Base-by-base conservation (phyloP, 345 rosid species). In the Brassica rapa region DNA sequence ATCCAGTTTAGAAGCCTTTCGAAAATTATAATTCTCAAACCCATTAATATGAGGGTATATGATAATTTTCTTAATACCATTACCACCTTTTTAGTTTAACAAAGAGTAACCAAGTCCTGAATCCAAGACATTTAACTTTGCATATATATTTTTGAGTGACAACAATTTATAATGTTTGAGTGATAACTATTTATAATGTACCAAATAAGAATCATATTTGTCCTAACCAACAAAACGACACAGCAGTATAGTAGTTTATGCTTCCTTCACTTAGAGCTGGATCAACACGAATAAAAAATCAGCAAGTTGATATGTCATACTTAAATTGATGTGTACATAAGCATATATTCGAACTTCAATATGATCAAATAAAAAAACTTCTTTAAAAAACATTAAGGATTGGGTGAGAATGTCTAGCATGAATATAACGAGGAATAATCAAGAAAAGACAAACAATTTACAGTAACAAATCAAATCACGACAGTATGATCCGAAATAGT, bases 261-360 rank as follows among this genome's bases (percentile, higher is more conserved):
- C 74, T 60, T 72, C 39, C 9, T 56, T 72, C 73, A 57, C 82
- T 61, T 49, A 24, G 66, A 67, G 69, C 37, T 79, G 70, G 77
- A 73, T 73, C 70, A 79, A 67, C 78, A 73, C 68, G 74, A 73
- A 73, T 73, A 64, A 23, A 16, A 59, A 78, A 32, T 60, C 57
- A 66, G 77, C 73, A 57, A 72, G 69, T 72, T 79, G 81, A 41
- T 71, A 65, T 71, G 61, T 37, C 59, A 62, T 64, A 59, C 55
- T 59, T 59, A 79, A 27, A 79, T 46, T 72, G 78, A 33, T 72
- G 68, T 78, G 56, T 21, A 71, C 62, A 60, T 66, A 73, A 72
- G 82, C 74, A 79, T 79, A 79, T 78, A 78, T 78, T 78, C 82
- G 55, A 72, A 61, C 65, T 60, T 79, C 78, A 73, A 46, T 49